phyloP scores from a whole-genome alignment of 495 filamentous ascomycete genomes.

The Talaromyces wortmannii region DNA sequence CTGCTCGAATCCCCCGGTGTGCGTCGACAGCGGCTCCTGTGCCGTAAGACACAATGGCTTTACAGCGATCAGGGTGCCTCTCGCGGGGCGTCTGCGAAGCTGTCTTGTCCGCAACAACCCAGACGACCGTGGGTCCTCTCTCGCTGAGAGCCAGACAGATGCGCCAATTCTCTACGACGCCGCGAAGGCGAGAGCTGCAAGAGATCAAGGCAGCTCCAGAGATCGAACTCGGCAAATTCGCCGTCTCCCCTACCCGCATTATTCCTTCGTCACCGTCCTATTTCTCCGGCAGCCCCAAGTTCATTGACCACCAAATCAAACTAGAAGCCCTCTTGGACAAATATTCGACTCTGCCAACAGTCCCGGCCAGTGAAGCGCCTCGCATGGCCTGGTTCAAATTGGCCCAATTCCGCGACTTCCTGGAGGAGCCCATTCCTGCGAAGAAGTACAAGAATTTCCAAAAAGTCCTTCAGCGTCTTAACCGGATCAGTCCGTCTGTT shows the following conservation, averaged over 20 bases:
- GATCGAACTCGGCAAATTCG: constrained; percentile 32
- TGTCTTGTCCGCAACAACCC: constrained; percentile 9
- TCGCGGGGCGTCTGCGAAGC: constrained; percentile 23
- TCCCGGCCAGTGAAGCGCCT: constrained; percentile 57
- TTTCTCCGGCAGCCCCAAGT: constrained; percentile 78
- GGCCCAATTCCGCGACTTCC: constrained; percentile 61
- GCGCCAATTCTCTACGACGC: constrained; percentile 5
- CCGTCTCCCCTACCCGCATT: constrained; percentile 50
- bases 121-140: constrained; percentile 7
- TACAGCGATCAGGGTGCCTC: constrained; percentile 29
- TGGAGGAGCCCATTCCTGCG: constrained; percentile 71
- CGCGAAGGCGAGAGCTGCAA: constrained; percentile 22
- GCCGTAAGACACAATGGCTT: constrained; percentile 21
- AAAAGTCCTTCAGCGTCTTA: constrained; percentile 68
- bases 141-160: constrained; percentile 3
- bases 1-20: too few relatives aligned
- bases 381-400: constrained; percentile 81
- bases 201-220: constrained; percentile 33
- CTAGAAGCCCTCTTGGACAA: constrained; percentile 64
- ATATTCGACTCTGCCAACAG: constrained; percentile 63
- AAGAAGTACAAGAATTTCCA: constrained; percentile 74
- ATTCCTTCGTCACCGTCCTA: constrained; percentile 85
- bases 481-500: constrained; percentile 76
- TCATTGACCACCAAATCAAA: constrained; percentile 76
- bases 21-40: not conserved